Percentiles rank a stretch among this genome's conserved stretches.
Conservation (phyloP, 768 basidiomycete species). For the Pisolithus orientalis region DNA sequence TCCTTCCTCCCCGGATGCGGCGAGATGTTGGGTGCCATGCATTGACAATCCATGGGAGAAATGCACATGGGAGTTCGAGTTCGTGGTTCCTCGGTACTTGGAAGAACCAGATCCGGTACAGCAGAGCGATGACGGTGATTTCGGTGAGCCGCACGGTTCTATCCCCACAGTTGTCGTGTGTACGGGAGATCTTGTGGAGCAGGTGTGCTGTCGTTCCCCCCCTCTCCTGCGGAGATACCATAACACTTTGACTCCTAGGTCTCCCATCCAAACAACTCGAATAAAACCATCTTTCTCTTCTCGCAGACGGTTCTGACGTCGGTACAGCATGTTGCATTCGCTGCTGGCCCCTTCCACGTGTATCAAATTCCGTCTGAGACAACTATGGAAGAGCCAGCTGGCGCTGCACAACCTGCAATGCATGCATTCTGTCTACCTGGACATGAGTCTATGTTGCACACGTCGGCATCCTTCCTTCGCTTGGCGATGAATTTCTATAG, state of each 20-base stretch:
- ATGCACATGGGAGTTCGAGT: conserved; percentile 98
- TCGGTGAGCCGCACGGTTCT: conserved; percentile 47
- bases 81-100: conserved; percentile 81
- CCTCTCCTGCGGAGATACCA: background rate
- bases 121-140: conserved; percentile 38
- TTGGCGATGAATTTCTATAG: conserved; percentile 90
- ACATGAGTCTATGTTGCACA: conserved; percentile 61
- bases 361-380: conserved; percentile 61
- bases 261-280: conserved; percentile 87
- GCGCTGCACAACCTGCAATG: conserved; percentile 66
- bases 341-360: conserved; percentile 90
- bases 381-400: conserved; percentile 52
- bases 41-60: conserved; percentile 92
- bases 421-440: conserved; percentile 93
- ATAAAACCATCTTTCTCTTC: conserved; percentile 93
- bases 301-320: conserved; percentile 82
- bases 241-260: conserved; percentile 44
- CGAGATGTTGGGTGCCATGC: conserved; percentile 99
- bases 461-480: conserved; percentile 72
- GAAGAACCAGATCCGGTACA: conserved; percentile 42
- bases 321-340: conserved; percentile 94
- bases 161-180: conserved; percentile 84
- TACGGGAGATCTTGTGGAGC: conserved; percentile 92
- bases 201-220: conserved; percentile 45
- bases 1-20: conserved; percentile 80